Evolutionary conservation across 805 yeast species (phyloP).

Genomic region (Zygosaccharomyces lentus): DNA sequence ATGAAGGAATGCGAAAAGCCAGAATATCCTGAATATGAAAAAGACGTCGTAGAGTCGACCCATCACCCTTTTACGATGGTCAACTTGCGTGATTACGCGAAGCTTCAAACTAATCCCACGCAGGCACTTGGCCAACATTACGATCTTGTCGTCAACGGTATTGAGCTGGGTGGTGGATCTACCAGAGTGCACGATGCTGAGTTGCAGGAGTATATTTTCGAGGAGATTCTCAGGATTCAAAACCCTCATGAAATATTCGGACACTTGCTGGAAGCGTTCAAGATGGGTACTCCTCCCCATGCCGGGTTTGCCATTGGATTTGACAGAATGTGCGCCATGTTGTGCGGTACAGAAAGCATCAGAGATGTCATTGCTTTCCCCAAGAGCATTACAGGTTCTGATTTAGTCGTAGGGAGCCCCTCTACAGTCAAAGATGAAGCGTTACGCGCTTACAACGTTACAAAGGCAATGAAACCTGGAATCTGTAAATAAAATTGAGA

Average conservation of each 20-base stretch:
- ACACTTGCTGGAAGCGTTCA: conserved; percentile 75
- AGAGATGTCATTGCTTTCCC: conserved; percentile 97
- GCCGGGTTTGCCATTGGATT: conserved; percentile 96
- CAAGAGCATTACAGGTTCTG: conserved; percentile 82
- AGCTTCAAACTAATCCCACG: conserved; percentile 50
- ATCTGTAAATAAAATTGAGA: conserved; percentile 7
- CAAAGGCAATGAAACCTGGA: conserved; percentile 4
- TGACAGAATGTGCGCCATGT: conserved; percentile 89
- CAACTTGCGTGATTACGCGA: conserved; percentile 58
- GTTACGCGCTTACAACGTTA: conserved; percentile 52
- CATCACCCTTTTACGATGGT: conserved; percentile 99
- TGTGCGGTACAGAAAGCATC: conserved; percentile 69
- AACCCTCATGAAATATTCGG: conserved; percentile 69
- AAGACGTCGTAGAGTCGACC: conserved; percentile 53
- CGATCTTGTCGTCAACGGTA: conserved; percentile 90
- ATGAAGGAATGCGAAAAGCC: conserved; percentile 17
- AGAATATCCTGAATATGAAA: conserved; percentile 61
- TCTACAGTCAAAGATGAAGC: conserved; percentile 50
- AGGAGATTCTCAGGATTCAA: conserved; percentile 54
- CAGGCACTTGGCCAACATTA: conserved; percentile 83
- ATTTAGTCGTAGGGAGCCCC: conserved; percentile 85
- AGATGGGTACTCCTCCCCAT: conserved; percentile 96
- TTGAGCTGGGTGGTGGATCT: conserved; percentile 96
- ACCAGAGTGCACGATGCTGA: conserved; percentile 86
- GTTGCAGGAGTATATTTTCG: conserved; percentile 70